These are phyloP conservation scores for Xylariomycetidae sp. DNA, from an alignment of 2,329 filamentous ascomycete species.

Conservation along the genomic window DNA sequence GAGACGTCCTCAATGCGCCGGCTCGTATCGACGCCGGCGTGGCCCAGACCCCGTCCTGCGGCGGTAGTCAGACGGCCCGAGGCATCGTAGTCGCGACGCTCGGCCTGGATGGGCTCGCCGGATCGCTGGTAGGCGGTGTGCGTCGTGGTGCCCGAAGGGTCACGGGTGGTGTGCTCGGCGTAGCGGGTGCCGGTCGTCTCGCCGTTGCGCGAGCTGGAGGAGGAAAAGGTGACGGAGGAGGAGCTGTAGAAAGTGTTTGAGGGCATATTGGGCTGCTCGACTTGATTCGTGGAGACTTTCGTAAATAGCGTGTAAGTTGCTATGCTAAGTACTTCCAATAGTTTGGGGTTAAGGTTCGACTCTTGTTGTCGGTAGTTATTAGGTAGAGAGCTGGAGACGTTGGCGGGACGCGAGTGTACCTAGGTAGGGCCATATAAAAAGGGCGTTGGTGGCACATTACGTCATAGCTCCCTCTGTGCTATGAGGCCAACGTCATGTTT, in stretches of 20 bases:
- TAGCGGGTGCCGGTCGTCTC: slow-evolving; percentile 13
- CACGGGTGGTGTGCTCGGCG: slow-evolving; percentile 9
- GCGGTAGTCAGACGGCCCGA: slow-evolving; percentile 11
- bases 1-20: slow-evolving; percentile 16
- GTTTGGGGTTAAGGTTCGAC: too few species aligned
- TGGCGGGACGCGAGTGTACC: too few species aligned
- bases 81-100: slow-evolving; percentile 14
- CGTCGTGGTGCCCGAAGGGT: slow-evolving; percentile 13
- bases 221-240: slow-evolving; percentile 13
- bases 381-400: too few species aligned
- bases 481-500: too few species aligned
- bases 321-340: too few species aligned
- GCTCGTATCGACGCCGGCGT: slow-evolving; percentile 3
- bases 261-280: too few species aligned
- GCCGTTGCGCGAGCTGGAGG: slow-evolving; percentile 11
- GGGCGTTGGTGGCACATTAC: too few species aligned
- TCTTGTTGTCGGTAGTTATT: too few species aligned
- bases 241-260: slow-evolving; percentile 10
- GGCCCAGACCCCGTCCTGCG: slow-evolving; percentile 3
- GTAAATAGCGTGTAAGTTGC: too few species aligned
- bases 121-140: slow-evolving; percentile 9
- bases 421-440: too few species aligned
- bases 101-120: slow-evolving; percentile 11
- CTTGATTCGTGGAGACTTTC: too few species aligned
- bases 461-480: too few species aligned